phyloP scores from a whole-genome alignment of 257 asterid genomes.

The Echium plantagineum region DNA sequence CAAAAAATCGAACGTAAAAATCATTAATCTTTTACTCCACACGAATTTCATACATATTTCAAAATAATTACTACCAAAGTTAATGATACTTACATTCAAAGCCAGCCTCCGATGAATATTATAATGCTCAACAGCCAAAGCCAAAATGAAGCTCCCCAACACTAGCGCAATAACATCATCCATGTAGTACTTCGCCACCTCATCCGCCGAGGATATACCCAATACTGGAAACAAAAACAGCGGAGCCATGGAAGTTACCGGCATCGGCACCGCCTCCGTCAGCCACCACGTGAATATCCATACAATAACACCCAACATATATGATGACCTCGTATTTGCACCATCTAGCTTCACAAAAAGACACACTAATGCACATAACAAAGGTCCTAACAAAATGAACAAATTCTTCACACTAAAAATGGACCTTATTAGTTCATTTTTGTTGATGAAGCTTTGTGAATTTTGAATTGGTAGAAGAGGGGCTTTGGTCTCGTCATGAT shows the following conservation, averaged over 20 bases:
- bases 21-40: too few species aligned
- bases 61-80: too few species aligned
- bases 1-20: too few species aligned
- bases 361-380: slow-evolving; percentile 41
- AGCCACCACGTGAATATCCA: slow-evolving; percentile 94
- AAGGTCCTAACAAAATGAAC: slow-evolving; percentile 59
- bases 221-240: slow-evolving; percentile 78
- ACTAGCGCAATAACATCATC: slow-evolving; percentile 83
- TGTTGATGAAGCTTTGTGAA: slow-evolving; percentile 22
- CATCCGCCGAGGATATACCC: slow-evolving; percentile 73
- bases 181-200: slow-evolving; percentile 71
- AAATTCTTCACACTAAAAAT: slow-evolving; percentile 39
- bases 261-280: slow-evolving; percentile 95
- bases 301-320: slow-evolving; percentile 70
- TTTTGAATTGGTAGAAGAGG: slow-evolving; percentile 55
- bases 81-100: slow-evolving; percentile 44
- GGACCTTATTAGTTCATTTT: slow-evolving; percentile 15
- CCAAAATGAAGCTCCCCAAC: slow-evolving; percentile 84
- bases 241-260: slow-evolving; percentile 86
- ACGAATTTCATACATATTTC: too few species aligned
- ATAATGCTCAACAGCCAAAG: slow-evolving; percentile 92
- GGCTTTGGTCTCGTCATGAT: slow-evolving; percentile 27
- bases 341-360: slow-evolving; percentile 29
- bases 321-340: slow-evolving; percentile 18
- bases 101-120: slow-evolving; percentile 89